Base-by-base conservation (phyloP, 805 yeast genomes). In the Ogataea saltuana region DNA sequence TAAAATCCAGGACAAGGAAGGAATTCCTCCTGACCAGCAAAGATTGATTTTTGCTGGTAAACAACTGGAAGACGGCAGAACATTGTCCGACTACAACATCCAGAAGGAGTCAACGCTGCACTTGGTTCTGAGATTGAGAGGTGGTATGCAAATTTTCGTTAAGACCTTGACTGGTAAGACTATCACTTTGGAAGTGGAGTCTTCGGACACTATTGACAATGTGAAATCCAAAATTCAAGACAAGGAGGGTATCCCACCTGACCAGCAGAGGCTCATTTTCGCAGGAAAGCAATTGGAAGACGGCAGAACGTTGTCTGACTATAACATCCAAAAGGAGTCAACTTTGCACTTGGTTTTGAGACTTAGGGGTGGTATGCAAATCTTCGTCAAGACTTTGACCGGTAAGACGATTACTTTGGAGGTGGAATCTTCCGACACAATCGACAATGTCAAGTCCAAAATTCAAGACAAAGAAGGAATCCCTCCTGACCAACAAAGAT, bases 271-370 rank as follows among this genome's bases (percentile, higher is more conserved):
- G 61, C 61, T 66, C 53, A 68, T 68, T 41, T 68, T 68, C 36
- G 74, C 72, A 28, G 72, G 72, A 65, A 68, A 68, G 58, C 72
- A 69, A 50, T 56, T 68, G 49, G 72, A 69, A 51, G 72, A 68
- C 42, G 97, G 97, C 68, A 87, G 97, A 81, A 89, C 97, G 57
- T 78, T 89, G 60, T 85, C 95, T 58, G 97, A 89, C 79, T 90
- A 69, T 68, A 67, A 69, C 66, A 69, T 68, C 35, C 72, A 68
- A 48, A 68, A 67, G 52, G 72, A 69, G 48, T 68, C 72, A 30
- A 69, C 71, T 25, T 42, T 64, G 5, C 66, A 64, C 54, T 55
- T 60, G 56, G 66, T 60, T 11, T 43, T 57, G 42, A 65, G 70
- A 64, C 46, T 64, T 47, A 64, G 72, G 67, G 72, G 72, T 63